Percentiles rank a stretch among this genome's conserved stretches.
Evolutionary conservation across 352 stramenopile genomes (phyloP).

Genomic region (Thalassiosira exigua): DNA sequence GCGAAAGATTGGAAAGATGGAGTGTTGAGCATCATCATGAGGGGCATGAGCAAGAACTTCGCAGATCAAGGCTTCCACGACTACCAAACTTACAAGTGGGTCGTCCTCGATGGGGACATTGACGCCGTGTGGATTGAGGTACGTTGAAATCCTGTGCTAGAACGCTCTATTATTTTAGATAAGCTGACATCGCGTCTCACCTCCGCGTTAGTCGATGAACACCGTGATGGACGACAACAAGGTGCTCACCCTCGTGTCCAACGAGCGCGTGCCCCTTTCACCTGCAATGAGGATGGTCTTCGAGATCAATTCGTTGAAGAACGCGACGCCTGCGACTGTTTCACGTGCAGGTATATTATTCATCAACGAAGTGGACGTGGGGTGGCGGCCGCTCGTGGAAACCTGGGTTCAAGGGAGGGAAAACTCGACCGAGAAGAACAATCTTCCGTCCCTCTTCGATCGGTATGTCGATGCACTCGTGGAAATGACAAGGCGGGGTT

Average conservation of each 20-base stretch:
- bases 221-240: conserved; percentile 88
- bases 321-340: conserved; percentile 96
- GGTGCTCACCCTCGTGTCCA: conserved; percentile 95
- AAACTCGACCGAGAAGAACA: conserved; percentile 91
- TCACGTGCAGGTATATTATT: conserved; percentile 96
- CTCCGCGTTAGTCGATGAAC: conserved; percentile 90
- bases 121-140: conserved; percentile 95
- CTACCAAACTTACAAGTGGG: conserved; percentile 85
- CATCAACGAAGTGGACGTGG: conserved; percentile 93
- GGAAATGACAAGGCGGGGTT: conserved; percentile 92
- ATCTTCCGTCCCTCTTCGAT: conserved; percentile 93
- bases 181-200: no score
- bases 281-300: conserved; percentile 97
- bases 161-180: no score
- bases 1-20: conserved; percentile 98
- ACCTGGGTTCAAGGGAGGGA: conserved; percentile 93
- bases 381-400: conserved; percentile 96
- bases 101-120: conserved; percentile 94
- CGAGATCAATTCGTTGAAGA: conserved; percentile 95
- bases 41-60: conserved; percentile 95
- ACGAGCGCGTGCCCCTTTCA: conserved; percentile 95
- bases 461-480: conserved; percentile 95
- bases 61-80: conserved; percentile 94
- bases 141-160: no score
- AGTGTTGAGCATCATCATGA: conserved; percentile 95